Evolutionary conservation across 2,329 filamentous ascomycete species (phyloP), one percentile per base, ranked within the genome.

Genomic region (Nemania abortiva): DNA sequence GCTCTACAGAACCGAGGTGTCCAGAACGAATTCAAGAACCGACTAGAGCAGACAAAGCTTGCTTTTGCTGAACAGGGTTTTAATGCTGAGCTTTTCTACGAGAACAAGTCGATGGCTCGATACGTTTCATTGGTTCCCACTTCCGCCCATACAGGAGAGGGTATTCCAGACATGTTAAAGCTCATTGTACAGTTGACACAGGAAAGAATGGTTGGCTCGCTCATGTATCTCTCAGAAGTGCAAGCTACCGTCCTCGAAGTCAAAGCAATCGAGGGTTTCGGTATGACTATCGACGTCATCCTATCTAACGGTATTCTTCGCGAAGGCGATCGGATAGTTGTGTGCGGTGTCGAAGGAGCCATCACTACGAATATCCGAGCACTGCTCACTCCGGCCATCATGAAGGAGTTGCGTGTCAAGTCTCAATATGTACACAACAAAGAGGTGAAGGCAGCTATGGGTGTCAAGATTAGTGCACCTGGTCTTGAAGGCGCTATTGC

Each of bases 391-490:
- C 96, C 96, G 1, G 95, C 94, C 11, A 93, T 94, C 69, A 90
- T 99, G 79, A 96, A 94, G 79, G 96, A 99, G 81, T 83, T 99
- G 73, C 94, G 97, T 80, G 89, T 99, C 77, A 98, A 98, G 84
- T 97, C 95, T 2, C 88, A 91, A 71, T 99, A 99, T 77, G 95
- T 99, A 34, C 97, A 99, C 86, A 98, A 99, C 86, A 98, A 99
- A 85, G 94, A 97, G 81, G 95, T 98, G 84, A 99, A 98, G 87
- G 96, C 97, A 22, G 94, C 96, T 9, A 89, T 99, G 78, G 96
- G 96, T 92, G 94, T 99, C 81, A 99, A 99, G 89, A 98, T 99
- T 79, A 94, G 94, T 72, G 96, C 95, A 53, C 97, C 97, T 75
- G 94, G 95, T 72, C 91, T 99, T 24, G 96, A 99, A 81, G 91